Base-by-base conservation (phyloP, 768 basidiomycete genomes). In the Serendipita sp. region DNA sequence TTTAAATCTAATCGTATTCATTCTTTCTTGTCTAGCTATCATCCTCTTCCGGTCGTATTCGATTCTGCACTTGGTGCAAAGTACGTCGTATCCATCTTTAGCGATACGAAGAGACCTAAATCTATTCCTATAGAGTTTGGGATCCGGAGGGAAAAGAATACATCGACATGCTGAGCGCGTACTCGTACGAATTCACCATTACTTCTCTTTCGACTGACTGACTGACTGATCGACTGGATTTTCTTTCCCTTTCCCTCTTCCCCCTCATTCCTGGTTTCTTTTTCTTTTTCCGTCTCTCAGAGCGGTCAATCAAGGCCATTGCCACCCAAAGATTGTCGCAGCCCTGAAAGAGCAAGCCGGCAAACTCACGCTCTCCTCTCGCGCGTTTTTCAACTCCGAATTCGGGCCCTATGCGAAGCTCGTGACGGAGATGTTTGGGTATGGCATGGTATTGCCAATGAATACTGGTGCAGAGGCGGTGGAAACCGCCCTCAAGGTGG, bases 381-480 rank as follows among this genome's bases (percentile, higher is more conserved):
- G 96, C 66, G 96, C 96, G 0, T 98, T 99, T 79, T 91, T 97
- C 78, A 96, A 95, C 70, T 85, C 85, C 54, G 80, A 86, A 68
- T 90, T 99, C 69, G 93, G 92, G 0, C 80, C 78, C n/a, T 99
- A 93, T 73, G 91, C 93, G 0, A 80, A 89, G 76, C 81, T 84
- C 73, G 79, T 97, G 66, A 91, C 88, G 1, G 76, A 83, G 66
- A 82, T 89, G 76, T 92, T 95, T 71, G 86, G 86, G 11, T 97
- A 89, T 74, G 94, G 95, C 67, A 93, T 92, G 85, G 91, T 96
- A 1, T 79, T 98, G 7, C 94, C 95, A 28, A 96, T 98, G 93
- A 99, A 99, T 80, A 98, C 95, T 0, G 95, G 95, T 52, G 93
- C 93, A 0, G 96, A 99, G 72, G 96, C 96, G 5, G 96, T 98